Percentiles rank a stretch among this genome's conserved stretches.
Evolutionary conservation across 2,329 filamentous ascomycete species (phyloP).

Genomic region (Biscogniauxia marginata): DNA sequence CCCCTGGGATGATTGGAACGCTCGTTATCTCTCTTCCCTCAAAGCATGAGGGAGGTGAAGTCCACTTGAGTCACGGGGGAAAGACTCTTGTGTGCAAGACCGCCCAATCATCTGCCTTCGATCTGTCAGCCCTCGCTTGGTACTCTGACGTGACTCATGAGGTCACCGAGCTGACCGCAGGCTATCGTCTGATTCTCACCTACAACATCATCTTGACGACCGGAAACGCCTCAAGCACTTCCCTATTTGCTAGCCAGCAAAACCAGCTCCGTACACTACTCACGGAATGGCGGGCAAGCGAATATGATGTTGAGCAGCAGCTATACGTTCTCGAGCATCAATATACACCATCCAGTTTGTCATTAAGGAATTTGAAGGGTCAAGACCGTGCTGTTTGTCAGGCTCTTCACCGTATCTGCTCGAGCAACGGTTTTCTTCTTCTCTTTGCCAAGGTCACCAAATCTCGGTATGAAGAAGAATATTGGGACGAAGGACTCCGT

Average conservation of each 20-base stretch:
- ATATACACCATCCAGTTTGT: slow-evolving; percentile 23
- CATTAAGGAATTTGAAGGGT: slow-evolving; percentile 24
- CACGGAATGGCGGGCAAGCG: slow-evolving; percentile 4
- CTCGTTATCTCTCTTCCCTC: slow-evolving; percentile 46
- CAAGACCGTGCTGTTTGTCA: slow-evolving; percentile 19
- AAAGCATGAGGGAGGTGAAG: slow-evolving; percentile 42
- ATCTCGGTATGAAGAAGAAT: neutral
- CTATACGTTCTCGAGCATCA: slow-evolving; percentile 23
- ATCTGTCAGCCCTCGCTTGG: slow-evolving; percentile 37
- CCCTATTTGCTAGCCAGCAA: slow-evolving; percentile 12
- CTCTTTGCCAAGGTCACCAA: slow-evolving; percentile 22
- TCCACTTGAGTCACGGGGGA: slow-evolving; percentile 36
- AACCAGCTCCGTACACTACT: slow-evolving; percentile 11
- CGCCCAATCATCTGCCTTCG: slow-evolving; percentile 28
- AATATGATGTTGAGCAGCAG: neutral
- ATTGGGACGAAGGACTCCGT: neutral
- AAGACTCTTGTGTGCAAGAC: slow-evolving; percentile 33
- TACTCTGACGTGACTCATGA: slow-evolving; percentile 45
- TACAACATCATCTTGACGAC: slow-evolving; percentile 46
- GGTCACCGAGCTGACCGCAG: slow-evolving; percentile 39
- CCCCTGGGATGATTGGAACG: slow-evolving; percentile 45
- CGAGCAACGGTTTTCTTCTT: slow-evolving; percentile 11
- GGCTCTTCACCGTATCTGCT: slow-evolving; percentile 11
- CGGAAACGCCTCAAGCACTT: slow-evolving; percentile 8
- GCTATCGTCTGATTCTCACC: slow-evolving; percentile 45